Percentiles rank a stretch among this genome's conserved stretches.
Conservation (phyloP, 2,329 filamentous ascomycete genomes). For the Cladophialophora exuberans region DNA sequence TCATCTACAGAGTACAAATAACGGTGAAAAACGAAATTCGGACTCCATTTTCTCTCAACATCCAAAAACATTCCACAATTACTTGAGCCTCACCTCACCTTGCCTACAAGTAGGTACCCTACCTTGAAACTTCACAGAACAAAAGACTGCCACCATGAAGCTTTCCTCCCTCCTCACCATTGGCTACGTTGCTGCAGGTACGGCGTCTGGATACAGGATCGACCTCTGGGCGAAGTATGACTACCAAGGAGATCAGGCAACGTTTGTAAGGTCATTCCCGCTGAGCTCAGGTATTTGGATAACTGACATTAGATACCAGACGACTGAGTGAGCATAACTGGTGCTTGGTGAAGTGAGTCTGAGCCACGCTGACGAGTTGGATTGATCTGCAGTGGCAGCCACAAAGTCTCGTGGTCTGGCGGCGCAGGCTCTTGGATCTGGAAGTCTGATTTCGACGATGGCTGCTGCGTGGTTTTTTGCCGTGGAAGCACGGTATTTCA, state of each 20-base stretch:
- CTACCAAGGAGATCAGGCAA: constrained; percentile 14
- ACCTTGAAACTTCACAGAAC: neutral
- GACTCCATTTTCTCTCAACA: no score
- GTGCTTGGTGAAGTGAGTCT: neutral
- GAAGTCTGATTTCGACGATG: constrained; percentile 10
- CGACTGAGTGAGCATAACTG: neutral
- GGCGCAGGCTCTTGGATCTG: constrained; percentile 19
- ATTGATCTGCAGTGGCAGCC: constrained; percentile 1
- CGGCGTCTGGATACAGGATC: constrained; percentile 6
- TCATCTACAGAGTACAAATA: no score
- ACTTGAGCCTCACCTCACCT: neutral
- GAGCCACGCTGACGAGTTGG: neutral
- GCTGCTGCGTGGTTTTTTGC: constrained; percentile 22
- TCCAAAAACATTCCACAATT: no score
- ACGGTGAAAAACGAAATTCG: no score
- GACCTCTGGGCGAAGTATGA: constrained; percentile 15
- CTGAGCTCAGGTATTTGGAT: no score
- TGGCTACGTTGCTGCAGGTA: neutral
- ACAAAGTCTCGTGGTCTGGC: constrained; percentile 13
- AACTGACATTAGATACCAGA: neutral
- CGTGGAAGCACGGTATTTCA: constrained; percentile 15
- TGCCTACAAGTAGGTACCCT: neutral
- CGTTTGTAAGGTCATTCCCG: neutral
- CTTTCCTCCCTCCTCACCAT: neutral
- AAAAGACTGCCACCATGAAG: constrained; percentile 27